phyloP scores from a whole-genome alignment of 1,284 basidiomycete genomes.

The Tylopilus sp. region DNA sequence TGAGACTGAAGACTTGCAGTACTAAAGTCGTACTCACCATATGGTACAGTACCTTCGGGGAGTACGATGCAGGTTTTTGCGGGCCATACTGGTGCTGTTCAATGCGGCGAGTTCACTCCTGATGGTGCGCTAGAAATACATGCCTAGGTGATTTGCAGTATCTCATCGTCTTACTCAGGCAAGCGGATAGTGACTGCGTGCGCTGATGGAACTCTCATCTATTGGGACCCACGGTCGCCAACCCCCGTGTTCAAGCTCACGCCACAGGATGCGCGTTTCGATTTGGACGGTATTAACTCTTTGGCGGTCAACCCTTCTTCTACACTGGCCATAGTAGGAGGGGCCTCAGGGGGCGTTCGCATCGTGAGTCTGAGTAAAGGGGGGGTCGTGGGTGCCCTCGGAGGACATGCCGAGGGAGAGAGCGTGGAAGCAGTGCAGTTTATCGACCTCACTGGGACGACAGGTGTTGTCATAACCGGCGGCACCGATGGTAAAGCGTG shows the following conservation, averaged over 20 bases:
- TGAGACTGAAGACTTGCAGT: slow-evolving; percentile 37
- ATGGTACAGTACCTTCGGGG: slow-evolving; percentile 78
- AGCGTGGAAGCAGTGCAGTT: slow-evolving; percentile 90
- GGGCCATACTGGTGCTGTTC: slow-evolving; percentile 82
- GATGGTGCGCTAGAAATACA: slow-evolving; percentile 53
- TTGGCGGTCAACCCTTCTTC: slow-evolving; percentile 82
- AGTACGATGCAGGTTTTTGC: slow-evolving; percentile 95
- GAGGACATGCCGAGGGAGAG: slow-evolving; percentile 85
- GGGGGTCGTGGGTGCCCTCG: slow-evolving; percentile 74
- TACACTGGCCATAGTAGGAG: slow-evolving; percentile 86
- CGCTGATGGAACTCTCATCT: slow-evolving; percentile 79
- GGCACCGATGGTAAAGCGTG: slow-evolving; percentile 93
- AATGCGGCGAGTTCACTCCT: slow-evolving; percentile 89
- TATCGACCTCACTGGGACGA: slow-evolving; percentile 67
- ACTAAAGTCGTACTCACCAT: slow-evolving; percentile 9
- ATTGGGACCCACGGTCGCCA: slow-evolving; percentile 87
- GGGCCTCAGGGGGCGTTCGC: slow-evolving; percentile 77
- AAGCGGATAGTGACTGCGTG: slow-evolving; percentile 88
- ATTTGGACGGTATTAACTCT: slow-evolving; percentile 79
- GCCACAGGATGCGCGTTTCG: slow-evolving; percentile 70
- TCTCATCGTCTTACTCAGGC: slow-evolving; percentile 43
- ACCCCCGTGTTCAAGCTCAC: slow-evolving; percentile 80
- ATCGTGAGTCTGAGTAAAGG: slow-evolving; percentile 86
- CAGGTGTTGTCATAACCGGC: slow-evolving; percentile 76
- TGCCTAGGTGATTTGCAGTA: neutral